These are phyloP conservation scores for Hymenoscyphus linearis DNA, from an alignment of 2,329 filamentous ascomycete genomes.

Conservation along the genomic window DNA sequence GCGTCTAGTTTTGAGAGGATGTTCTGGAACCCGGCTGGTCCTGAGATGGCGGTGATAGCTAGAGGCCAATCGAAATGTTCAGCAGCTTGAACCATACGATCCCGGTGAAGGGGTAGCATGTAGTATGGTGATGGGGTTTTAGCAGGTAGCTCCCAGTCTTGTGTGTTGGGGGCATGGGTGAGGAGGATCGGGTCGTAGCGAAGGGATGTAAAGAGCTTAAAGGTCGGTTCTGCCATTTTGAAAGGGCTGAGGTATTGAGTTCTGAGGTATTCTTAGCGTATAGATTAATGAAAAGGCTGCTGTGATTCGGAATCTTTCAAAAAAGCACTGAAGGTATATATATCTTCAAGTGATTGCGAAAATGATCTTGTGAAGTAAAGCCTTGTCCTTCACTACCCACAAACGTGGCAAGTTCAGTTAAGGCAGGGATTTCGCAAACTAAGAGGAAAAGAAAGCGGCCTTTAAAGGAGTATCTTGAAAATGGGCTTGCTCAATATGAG, in stretches of 20 bases:
- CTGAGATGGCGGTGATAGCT: constrained; percentile 42
- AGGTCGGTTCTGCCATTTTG: constrained; percentile 33
- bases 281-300: neutral
- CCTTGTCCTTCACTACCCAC: neutral
- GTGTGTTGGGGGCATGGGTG: constrained; percentile 25
- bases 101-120: constrained; percentile 72
- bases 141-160: constrained; percentile 40
- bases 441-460: neutral
- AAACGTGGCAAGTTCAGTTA: neutral
- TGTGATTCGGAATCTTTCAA: neutral
- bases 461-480: neutral
- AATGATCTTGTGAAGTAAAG: neutral
- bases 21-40: constrained; percentile 39
- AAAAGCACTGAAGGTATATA: neutral
- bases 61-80: constrained; percentile 49
- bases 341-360: neutral
- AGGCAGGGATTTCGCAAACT: neutral
- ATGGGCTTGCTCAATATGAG: neutral
- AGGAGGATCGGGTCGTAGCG: constrained; percentile 61
- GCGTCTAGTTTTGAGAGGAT: constrained; percentile 38
- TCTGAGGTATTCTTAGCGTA: constrained; percentile 1
- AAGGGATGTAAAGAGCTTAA: constrained; percentile 65
- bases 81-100: constrained; percentile 66
- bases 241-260: neutral
- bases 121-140: constrained; percentile 59